Evolutionary conservation across 2,329 filamentous ascomycete species (phyloP).

Genomic region (Arthrobotrys musiformis): DNA sequence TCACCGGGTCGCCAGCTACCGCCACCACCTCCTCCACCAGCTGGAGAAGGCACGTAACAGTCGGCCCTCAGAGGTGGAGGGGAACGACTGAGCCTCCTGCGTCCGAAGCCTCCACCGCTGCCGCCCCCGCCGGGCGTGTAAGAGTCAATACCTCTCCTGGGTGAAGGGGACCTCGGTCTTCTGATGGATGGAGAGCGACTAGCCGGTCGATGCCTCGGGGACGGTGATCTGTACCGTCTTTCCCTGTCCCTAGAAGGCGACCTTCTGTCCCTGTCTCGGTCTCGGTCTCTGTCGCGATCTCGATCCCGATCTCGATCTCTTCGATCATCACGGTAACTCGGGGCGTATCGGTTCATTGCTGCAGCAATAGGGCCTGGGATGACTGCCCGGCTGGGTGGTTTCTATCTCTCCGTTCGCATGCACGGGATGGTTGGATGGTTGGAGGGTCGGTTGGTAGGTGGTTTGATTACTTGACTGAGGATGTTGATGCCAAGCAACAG

Average conservation of each 20-base stretch:
- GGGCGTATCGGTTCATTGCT: constrained; percentile 56
- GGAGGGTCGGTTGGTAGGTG: no score
- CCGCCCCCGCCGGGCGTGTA: constrained; percentile 57
- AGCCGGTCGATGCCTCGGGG: constrained; percentile 24
- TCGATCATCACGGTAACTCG: constrained; percentile 57
- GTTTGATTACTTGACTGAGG: no score
- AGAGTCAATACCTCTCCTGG: constrained; percentile 58
- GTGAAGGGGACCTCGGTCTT: constrained; percentile 51
- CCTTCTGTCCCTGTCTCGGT: constrained; percentile 53
- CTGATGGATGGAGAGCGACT: constrained; percentile 45
- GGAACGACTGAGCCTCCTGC: constrained; percentile 56
- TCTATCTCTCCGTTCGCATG: neutral
- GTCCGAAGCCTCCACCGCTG: constrained; percentile 45
- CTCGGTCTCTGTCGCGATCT: constrained; percentile 45
- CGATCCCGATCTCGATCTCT: constrained; percentile 48
- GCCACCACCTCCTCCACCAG: constrained; percentile 47
- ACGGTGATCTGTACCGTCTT: constrained; percentile 40
- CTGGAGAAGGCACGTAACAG: constrained; percentile 57
- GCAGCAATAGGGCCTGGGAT: neutral
- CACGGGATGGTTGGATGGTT: neutral
- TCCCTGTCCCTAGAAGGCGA: constrained; percentile 44
- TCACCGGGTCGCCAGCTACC: constrained; percentile 57
- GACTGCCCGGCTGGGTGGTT: neutral
- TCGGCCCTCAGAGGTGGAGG: constrained; percentile 58
- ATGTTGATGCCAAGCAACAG: neutral